These are phyloP conservation scores for Coniochaeta sp. DNA, from an alignment of 2,329 filamentous ascomycete species.

Conservation along the genomic window DNA sequence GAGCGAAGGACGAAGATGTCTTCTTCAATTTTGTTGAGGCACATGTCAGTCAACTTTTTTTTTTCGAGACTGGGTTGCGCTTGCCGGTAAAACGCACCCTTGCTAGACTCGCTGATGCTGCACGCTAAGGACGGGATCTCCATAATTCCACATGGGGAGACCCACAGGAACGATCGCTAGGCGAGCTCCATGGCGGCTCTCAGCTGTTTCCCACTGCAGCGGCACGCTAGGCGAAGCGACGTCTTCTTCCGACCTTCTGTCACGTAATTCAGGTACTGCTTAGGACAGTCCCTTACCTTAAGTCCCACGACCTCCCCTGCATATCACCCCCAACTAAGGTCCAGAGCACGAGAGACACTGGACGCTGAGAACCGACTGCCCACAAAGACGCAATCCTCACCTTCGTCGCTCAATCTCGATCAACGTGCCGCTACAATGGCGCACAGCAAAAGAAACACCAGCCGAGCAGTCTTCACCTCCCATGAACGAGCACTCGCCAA, in stretches of 20 bases:
- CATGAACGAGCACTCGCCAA: slow-evolving; percentile 82
- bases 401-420: background rate
- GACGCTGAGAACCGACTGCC: no score
- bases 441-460: slow-evolving; percentile 78
- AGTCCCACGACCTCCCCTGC: no score
- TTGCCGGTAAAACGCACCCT: no score
- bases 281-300: no score
- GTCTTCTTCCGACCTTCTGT: background rate
- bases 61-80: background rate
- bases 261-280: no score
- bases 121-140: background rate
- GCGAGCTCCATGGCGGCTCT: background rate
- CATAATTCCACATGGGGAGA: background rate
- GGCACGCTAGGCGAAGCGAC: background rate
- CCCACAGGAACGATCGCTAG: background rate
- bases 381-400: background rate
- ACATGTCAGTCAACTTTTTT: background rate
- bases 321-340: no score
- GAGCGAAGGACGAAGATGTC: background rate
- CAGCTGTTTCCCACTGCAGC: background rate
- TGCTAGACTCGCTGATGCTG: no score
- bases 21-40: background rate
- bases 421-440: slow-evolving; percentile 22
- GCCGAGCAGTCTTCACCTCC: slow-evolving; percentile 86
- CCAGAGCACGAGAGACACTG: no score